A percentile compares a stretch with the other conserved stretches of the same genome.
Evolutionary conservation across 192 early-diverging fungal species (phyloP).

Genomic region (Jimgerdemannia lactiflua): DNA sequence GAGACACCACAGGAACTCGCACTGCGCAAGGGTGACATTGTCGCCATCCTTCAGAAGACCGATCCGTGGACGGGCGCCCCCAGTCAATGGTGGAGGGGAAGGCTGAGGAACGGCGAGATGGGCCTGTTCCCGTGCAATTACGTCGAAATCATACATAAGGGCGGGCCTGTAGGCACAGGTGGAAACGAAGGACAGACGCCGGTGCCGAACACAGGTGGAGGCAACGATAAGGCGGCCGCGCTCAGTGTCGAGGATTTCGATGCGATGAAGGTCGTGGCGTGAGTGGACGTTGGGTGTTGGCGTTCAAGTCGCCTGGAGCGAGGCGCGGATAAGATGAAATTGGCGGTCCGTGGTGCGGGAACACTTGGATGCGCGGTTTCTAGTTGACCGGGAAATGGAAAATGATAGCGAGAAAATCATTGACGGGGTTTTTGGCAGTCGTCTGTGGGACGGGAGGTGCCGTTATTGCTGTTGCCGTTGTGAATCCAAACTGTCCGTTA

Average conservation of each 20-base stretch:
- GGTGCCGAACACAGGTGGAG: neutral
- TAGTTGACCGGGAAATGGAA: no score
- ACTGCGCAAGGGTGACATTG: constrained; percentile 82
- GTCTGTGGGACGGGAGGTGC: no score
- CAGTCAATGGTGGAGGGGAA: constrained; percentile 91
- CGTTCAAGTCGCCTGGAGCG: no score
- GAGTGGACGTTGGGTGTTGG: neutral
- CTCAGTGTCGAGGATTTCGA: neutral
- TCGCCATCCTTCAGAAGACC: constrained; percentile 83
- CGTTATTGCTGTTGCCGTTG: no score
- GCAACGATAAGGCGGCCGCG: neutral
- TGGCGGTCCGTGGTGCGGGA: no score
- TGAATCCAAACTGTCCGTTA: no score
- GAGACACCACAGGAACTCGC: constrained; percentile 78
- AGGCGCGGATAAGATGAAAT: no score
- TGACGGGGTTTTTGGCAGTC: no score
- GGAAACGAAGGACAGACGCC: neutral
- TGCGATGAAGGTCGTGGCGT: neutral
- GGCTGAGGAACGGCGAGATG: constrained; percentile 74
- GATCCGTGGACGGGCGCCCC: constrained; percentile 69
- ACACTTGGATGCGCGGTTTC: no score
- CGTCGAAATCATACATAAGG: constrained; percentile 85
- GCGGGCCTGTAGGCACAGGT: neutral
- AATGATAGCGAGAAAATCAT: no score
- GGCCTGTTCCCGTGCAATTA: constrained; percentile 94